phyloP scores from a whole-genome alignment of 2,329 filamentous ascomycete genomes.

The Bipolaris bicolor region DNA sequence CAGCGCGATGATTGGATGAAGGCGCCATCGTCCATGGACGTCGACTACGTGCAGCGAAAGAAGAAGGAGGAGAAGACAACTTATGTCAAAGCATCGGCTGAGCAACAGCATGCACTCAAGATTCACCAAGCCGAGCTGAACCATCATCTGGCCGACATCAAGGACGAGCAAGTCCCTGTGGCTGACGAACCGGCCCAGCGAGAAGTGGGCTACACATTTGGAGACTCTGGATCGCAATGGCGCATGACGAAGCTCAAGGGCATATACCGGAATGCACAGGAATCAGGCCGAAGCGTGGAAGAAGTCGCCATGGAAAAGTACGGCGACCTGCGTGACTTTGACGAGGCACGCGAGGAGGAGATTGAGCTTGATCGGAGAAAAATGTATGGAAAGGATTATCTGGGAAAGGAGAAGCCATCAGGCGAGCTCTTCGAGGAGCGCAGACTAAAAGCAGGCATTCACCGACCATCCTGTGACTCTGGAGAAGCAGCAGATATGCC shows the following conservation, averaged over 20 bases:
- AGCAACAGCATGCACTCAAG: conserved; percentile 68
- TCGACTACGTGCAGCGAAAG: conserved; percentile 79
- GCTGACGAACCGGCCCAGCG: conserved; percentile 60
- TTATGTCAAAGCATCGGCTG: conserved; percentile 55
- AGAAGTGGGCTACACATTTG: conserved; percentile 81
- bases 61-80: conserved; percentile 55
- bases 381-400: conserved; percentile 83
- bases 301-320: conserved; percentile 84
- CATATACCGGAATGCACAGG: conserved; percentile 79
- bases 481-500: conserved; percentile 42
- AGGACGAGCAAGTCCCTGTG: conserved; percentile 21
- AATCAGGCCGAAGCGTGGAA: conserved; percentile 74
- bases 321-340: conserved; percentile 81
- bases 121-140: conserved; percentile 86
- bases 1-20: conserved; percentile 95
- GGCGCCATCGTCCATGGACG: conserved; percentile 76
- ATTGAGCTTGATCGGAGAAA: conserved; percentile 84
- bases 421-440: conserved; percentile 86
- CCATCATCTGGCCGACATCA: conserved; percentile 67
- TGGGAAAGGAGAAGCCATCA: conserved; percentile 82
- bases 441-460: conserved; percentile 64
- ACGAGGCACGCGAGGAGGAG: conserved; percentile 91
- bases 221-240: conserved; percentile 90
- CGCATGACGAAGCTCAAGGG: conserved; percentile 93
- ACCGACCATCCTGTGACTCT: conserved; percentile 38